These are phyloP conservation scores for Leccinum proliferum DNA, from an alignment of 1,284 basidiomycete genomes.

Conservation along the genomic window DNA sequence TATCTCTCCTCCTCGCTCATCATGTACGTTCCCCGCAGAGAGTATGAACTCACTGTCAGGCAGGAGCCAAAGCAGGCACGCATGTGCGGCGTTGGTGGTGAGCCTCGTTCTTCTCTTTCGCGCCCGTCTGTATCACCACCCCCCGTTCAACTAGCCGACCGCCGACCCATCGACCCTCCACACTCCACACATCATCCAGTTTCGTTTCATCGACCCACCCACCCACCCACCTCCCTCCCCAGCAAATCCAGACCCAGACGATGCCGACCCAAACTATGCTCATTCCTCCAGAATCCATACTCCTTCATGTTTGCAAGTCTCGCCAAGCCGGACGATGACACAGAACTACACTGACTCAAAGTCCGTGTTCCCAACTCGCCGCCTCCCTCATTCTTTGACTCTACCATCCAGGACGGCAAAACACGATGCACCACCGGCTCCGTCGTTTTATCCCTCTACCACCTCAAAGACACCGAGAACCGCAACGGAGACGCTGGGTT, in stretches of 20 bases:
- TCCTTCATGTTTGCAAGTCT: slow-evolving; percentile 93
- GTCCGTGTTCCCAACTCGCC: slow-evolving; percentile 31
- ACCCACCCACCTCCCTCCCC: slow-evolving; percentile 31
- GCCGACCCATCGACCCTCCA: slow-evolving; percentile 92
- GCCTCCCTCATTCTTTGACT: neutral
- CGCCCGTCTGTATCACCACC: slow-evolving; percentile 7
- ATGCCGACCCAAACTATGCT: slow-evolving; percentile 30
- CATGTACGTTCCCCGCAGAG: slow-evolving; percentile 38
- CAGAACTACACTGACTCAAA: slow-evolving; percentile 91
- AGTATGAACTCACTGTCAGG: slow-evolving; percentile 78
- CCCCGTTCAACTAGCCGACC: slow-evolving; percentile 56
- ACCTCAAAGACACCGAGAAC: slow-evolving; percentile 88
- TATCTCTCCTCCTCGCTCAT: slow-evolving; percentile 3
- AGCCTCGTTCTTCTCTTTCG: slow-evolving; percentile 35
- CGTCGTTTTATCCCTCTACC: slow-evolving; percentile 91
- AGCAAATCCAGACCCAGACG: slow-evolving; percentile 27
- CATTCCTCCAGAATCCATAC: slow-evolving; percentile 84
- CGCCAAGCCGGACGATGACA: slow-evolving; percentile 82
- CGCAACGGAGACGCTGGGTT: slow-evolving; percentile 83
- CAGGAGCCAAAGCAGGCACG: slow-evolving; percentile 90
- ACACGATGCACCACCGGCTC: slow-evolving; percentile 86
- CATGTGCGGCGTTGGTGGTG: slow-evolving; percentile 72
- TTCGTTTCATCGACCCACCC: slow-evolving; percentile 78
- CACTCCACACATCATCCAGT: slow-evolving; percentile 77
- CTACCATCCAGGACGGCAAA: slow-evolving; percentile 63